phyloP scores from a whole-genome alignment of 2,329 filamentous ascomycete species.

The Plenodomus lindquistii region DNA sequence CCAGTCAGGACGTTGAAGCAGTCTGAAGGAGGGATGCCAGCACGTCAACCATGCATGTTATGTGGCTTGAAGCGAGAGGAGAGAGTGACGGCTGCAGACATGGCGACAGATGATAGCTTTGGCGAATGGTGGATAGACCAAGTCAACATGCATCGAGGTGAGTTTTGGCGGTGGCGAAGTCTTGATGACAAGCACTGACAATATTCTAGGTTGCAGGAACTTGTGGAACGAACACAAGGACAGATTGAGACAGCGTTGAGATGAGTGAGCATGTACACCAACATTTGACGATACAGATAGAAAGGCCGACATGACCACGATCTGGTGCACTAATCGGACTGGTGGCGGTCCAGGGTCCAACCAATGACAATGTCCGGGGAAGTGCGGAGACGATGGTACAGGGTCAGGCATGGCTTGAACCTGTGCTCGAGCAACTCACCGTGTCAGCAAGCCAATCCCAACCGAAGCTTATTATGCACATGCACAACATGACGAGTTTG shows the following conservation, averaged over 20 bases:
- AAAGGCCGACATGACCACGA: not conserved
- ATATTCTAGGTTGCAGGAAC: conserved; percentile 66
- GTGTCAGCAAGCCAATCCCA: not conserved
- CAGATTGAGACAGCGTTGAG: conserved; percentile 68
- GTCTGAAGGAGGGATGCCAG: conserved; percentile 69
- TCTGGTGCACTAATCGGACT: not conserved
- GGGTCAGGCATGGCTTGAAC: not conserved
- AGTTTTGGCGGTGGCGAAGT: not conserved
- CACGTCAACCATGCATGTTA: conserved; percentile 75
- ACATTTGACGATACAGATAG: not conserved
- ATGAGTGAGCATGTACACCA: not conserved
- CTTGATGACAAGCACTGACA: not conserved
- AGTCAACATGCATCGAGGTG: conserved; percentile 66
- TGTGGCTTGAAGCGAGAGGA: conserved; percentile 91
- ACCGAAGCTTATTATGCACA: not conserved
- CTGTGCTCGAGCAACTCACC: conserved; percentile 1
- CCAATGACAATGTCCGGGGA: conserved; percentile 11
- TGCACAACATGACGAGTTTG: not conserved
- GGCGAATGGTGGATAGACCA: conserved; percentile 94
- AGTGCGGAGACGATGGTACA: conserved; percentile 2
- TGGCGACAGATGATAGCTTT: conserved; percentile 83
- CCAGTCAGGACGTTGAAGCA: conserved; percentile 65
- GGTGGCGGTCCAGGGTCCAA: not conserved
- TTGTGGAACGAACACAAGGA: conserved; percentile 83
- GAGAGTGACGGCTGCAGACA: conserved; percentile 74